These are phyloP conservation scores for Candida mattraensis DNA, from an alignment of 805 yeast species.

Conservation along the genomic window DNA sequence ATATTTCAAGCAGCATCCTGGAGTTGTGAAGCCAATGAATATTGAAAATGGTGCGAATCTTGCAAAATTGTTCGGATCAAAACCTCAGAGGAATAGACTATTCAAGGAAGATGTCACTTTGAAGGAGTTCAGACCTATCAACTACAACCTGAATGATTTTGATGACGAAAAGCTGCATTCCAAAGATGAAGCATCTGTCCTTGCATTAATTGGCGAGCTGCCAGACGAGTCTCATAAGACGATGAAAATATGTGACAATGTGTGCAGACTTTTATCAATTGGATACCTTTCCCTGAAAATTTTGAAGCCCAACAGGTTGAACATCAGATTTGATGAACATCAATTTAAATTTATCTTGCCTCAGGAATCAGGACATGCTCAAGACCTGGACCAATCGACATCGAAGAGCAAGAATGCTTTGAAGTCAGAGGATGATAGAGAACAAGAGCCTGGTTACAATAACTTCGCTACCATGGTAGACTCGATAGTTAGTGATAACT, in stretches of 20 bases:
- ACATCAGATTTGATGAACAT: slow-evolving; percentile 28
- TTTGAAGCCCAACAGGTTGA: slow-evolving; percentile 27
- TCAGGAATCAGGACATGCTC: too few relatives aligned
- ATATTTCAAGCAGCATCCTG: slow-evolving; percentile 15
- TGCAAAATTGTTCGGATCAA: slow-evolving; percentile 13
- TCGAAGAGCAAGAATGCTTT: slow-evolving; percentile 24
- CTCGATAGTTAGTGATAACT: slow-evolving; percentile 32
- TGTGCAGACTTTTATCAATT: slow-evolving; percentile 36
- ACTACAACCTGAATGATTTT: slow-evolving; percentile 57
- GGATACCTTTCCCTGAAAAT: slow-evolving; percentile 33
- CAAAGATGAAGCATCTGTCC: slow-evolving; percentile 28
- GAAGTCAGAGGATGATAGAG: slow-evolving; percentile 17
- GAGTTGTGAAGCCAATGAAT: slow-evolving; percentile 6
- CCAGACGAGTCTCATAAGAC: slow-evolving; percentile 25
- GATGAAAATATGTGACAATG: slow-evolving; percentile 34
- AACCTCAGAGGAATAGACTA: slow-evolving; percentile 52
- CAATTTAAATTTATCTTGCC: slow-evolving; percentile 13
- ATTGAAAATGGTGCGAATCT: slow-evolving; percentile 1
- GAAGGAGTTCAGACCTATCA: slow-evolving; percentile 59
- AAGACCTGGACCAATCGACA: too few relatives aligned
- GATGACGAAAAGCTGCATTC: slow-evolving; percentile 51
- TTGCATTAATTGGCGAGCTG: slow-evolving; percentile 36
- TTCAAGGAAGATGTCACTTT: slow-evolving; percentile 65
- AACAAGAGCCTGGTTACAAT: slow-evolving; percentile 6
- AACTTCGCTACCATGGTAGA: slow-evolving; percentile 31